Percentiles rank a stretch among this genome's conserved stretches.
Conservation (phyloP, 306 rosid species). For the Sphenostylis stenocarpa region DNA sequence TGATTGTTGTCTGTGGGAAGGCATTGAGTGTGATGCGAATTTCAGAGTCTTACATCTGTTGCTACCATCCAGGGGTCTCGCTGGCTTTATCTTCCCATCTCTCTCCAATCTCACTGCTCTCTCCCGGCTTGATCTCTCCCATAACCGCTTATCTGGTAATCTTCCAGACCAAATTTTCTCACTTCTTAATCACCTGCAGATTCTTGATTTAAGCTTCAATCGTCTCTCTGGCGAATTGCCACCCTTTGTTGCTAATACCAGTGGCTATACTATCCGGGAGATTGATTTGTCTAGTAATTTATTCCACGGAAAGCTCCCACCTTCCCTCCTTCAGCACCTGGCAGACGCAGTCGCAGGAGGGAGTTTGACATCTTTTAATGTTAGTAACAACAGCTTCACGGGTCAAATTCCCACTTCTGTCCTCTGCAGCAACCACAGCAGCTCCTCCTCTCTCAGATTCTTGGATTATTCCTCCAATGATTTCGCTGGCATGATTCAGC, state of each 20-base stretch:
- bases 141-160: conserved; percentile 47
- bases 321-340: conserved; percentile 43
- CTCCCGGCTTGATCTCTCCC: conserved; percentile 60
- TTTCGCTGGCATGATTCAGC: conserved; percentile 40
- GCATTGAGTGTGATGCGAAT: conserved; percentile 44
- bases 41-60: conserved; percentile 42
- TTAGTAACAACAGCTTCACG: conserved; percentile 67
- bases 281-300: conserved; percentile 69
- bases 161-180: conserved; percentile 44
- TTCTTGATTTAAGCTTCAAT: conserved; percentile 60
- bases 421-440: conserved; percentile 33
- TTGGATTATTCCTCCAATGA: conserved; percentile 65
- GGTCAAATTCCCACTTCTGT: conserved; percentile 60
- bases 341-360: conserved; percentile 29
- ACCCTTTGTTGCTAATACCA: background rate
- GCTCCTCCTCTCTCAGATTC: conserved; percentile 40
- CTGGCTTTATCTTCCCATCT: conserved; percentile 41
- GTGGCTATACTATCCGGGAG: conserved; percentile 20
- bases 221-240: conserved; percentile 48
- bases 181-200: conserved; percentile 40
- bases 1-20: conserved; percentile 82
- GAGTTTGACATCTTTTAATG: conserved; percentile 57
- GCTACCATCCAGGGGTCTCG: conserved; percentile 53
- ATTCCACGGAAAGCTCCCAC: conserved; percentile 56
- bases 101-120: conserved; percentile 51